Conservation (phyloP, 352 stramenopile species). For the Pythium oligandrum region DNA sequence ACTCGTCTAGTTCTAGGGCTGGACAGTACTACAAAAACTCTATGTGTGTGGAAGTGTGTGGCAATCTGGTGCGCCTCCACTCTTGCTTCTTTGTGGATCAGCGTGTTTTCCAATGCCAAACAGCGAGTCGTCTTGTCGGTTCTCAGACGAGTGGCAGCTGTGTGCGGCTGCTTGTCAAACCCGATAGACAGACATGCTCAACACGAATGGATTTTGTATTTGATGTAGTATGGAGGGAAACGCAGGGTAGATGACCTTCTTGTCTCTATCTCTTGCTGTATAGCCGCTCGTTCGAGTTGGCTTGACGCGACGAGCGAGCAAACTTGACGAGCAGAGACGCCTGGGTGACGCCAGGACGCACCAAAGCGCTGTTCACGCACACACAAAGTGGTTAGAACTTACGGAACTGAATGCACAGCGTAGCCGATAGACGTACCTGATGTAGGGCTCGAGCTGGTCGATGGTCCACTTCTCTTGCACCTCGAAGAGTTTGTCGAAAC, state of each 20-base stretch:
- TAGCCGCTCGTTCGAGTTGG: constrained; percentile 59
- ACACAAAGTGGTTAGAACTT: constrained; percentile 4
- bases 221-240: too few species aligned
- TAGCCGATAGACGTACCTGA: constrained; percentile 40
- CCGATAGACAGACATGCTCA: neutral
- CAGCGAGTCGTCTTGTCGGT: neutral
- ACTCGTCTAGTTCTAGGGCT: constrained; percentile 1
- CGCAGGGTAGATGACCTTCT: too few species aligned
- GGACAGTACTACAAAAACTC: neutral
- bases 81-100: constrained; percentile 3
- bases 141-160: neutral
- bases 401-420: too few species aligned
- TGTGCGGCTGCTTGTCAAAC: constrained; percentile 1
- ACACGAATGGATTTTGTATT: too few species aligned
- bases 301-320: constrained; percentile 72
- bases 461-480: constrained; percentile 84
- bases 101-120: constrained; percentile 9
- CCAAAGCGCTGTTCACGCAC: constrained; percentile 37
- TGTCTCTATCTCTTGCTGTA: constrained; percentile 58
- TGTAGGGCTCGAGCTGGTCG: constrained; percentile 73
- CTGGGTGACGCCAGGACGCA: constrained; percentile 60
- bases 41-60: neutral
- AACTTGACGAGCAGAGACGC: constrained; percentile 76
- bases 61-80: constrained; percentile 5
- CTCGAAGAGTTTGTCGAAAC: constrained; percentile 74